A percentile compares a stretch with the other conserved stretches of the same genome.
phyloP scores from a whole-genome alignment of 164 flowering plant species.

The Magnolia officinalis region DNA sequence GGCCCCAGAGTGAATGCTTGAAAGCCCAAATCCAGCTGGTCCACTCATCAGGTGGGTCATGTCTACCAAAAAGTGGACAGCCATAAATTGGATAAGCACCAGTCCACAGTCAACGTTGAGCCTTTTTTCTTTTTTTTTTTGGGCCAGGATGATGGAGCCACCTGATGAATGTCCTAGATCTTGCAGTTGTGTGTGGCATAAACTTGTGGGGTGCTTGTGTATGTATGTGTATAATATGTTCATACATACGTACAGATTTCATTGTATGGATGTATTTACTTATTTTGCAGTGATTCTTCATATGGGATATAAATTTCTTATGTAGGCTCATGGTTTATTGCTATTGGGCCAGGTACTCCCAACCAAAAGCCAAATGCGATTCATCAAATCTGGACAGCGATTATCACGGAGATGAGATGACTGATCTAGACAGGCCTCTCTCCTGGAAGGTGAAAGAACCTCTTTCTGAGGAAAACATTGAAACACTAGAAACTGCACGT shows the following conservation, averaged over 20 bases:
- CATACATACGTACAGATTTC: not conserved
- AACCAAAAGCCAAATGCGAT: conserved; percentile 3
- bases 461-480: conserved; percentile 18
- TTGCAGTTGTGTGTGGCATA: not conserved
- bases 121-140: too few relatives aligned
- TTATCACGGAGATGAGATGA: conserved; percentile 13
- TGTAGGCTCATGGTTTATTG: not conserved
- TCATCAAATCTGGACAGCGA: conserved; percentile 15
- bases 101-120: not conserved
- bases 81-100: not conserved
- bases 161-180: too few relatives aligned
- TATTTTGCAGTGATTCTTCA: not conserved
- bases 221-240: not conserved
- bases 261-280: not conserved
- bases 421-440: conserved; percentile 15
- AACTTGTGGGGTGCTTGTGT: not conserved
- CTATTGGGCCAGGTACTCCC: conserved; percentile 29
- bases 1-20: too few relatives aligned
- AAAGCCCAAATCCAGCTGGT: too few relatives aligned
- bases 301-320: not conserved
- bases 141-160: too few relatives aligned
- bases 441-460: conserved; percentile 9
- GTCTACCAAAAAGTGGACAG: too few relatives aligned
- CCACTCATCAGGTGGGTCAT: too few relatives aligned
- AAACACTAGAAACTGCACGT: conserved; percentile 16